Evolutionary conservation across 1,284 basidiomycete species (phyloP), one percentile per base, ranked within the genome.

Genomic region (Wallemia mellicola): DNA sequence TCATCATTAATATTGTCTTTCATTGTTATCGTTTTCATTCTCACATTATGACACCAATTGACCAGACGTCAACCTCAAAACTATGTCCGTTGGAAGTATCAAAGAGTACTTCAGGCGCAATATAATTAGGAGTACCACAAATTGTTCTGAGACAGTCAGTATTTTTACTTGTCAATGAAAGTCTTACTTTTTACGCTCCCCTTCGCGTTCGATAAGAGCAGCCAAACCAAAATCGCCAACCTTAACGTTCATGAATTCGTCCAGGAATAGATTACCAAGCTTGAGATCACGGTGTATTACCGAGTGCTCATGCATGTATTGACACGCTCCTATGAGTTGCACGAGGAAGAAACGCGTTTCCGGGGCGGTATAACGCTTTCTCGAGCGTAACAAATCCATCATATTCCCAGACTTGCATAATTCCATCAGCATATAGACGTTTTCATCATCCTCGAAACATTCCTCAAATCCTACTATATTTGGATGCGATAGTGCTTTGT

Each of bases 61-160:
- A 88, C 94, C 92, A 98, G 9, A 91, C 84, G 68, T 98, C 92
- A 30, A 96, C 92, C 71, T 96, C 92, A 67, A 95, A 98, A 68
- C 86, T 89, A 71, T 98, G 92, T 0, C 92, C 89, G 64, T 89
- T 91, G 26, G 82, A 86, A 54, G 84, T 86, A 69, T 95, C 89
- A 69, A 95, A 96, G 62, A 98, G 73, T 28, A 98, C 89, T 69
- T 98, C 92, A 0, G 92, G 94, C 0, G 94, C 94, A 64, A 98
- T 96, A 70, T 98, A 96, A 69, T 98, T 96, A 1, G 92, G 94
- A 1, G 92, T 98, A 3, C 92, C 94, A 66, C 92, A 96, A 58
- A 96, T 92, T 0, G 92, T 98, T 66, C 75, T 77, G n/a, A n/a
- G n/a, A n/a, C n/a, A n/a, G n/a, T n/a, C n/a, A n/a, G n/a, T n/a